Base-by-base conservation (phyloP, 257 asterid species). In the Solanum lycopersicoides region DNA sequence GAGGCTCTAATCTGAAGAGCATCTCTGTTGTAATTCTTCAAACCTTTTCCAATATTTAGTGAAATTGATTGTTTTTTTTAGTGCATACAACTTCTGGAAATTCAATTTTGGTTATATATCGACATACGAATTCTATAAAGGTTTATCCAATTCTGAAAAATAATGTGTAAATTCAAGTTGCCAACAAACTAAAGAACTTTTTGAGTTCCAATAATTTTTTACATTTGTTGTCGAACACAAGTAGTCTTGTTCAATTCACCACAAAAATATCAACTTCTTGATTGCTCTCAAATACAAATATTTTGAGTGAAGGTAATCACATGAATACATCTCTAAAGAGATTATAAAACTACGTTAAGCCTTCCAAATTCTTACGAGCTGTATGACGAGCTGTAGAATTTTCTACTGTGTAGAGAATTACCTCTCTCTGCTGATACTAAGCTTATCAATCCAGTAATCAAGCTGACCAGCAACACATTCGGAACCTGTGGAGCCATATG, bases 401-500 rank as follows among this genome's bases (percentile, higher is more conserved):
- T 76, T 76, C 7, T 41, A 42, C 35, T 41, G 34, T 41, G 60
- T 75, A 30, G 69, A 16, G 10, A 86, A 34, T 65, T 18, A 35
- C 66, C 45, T 88, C 83, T 87, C 60, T 21, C 76, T 89, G 86
- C 21, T 82, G 80, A 96, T 69, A 68, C 84, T 92, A 30, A 97
- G 92, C 92, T 93, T 92, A 30, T 86, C 74, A 11, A 90, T 89
- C 99, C 99, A 97, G 89, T 93, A 94, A 66, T 91, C 94, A 72
- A 97, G 91, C 89, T 97, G 99, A 87, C n/a, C 87, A 76, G 98
- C 94, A 34, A 97, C 99, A 79, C 98, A 96, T 83, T 91, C 95
- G 12, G 97, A 93, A 86, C 99, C 99, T 1, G 99, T 96, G 53
- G 99, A 97, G 85, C 99, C 99, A 88, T 97, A 97, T 12, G 99